Base-by-base conservation (phyloP, 192 early-diverging fungal genomes). In the Gryganskiella cystojenkinii region DNA sequence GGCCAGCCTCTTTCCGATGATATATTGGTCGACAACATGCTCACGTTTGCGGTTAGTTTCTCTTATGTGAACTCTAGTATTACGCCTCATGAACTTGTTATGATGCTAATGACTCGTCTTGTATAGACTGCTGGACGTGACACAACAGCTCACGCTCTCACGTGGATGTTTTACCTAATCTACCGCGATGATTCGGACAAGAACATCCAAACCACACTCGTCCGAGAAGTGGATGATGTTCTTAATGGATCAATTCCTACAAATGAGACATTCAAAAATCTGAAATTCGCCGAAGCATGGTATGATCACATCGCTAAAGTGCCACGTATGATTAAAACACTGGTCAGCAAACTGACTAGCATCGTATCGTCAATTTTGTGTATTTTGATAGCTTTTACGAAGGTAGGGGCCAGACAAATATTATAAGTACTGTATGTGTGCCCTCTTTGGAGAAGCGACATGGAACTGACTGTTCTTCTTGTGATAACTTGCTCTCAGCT, bases 91-190 rank as follows among this genome's bases (percentile, higher is more conserved):
- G 33, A 11, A 8, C 5, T 11, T 15, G 24, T 7, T 27, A 4
- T 33, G 19, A 24, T 58, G 17, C 11, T 0, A 3, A 25, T 27
- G 6, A n/a, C 9, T 40, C 31, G 31, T 0, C 35, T 22, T 24
- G 14, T 58, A 1, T 20, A 62, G 49, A 54, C 43, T 11, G 75
- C 75, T 44, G 79, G 79, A 24, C 71, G 89, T 55, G 81, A 89
- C 76, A 80, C 88, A 42, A 87, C 88, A 33, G 80, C 92, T n/a
- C 80, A 67, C 25, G 61, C 69, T 13, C 64, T 89, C 15, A 58
- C 78, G 22, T 90, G 89, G 87, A 80, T 86, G 45, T 59, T 88
- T 20, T 84, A 71, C 50, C 42, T 80, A 0, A 33, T 62, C 9
- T 22, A 14, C 19, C 37, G 67, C 19, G 64, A 88, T 15, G 47